phyloP scores from a whole-genome alignment of 2,329 filamentous ascomycete genomes.

The Penicillium brevicompactum region DNA sequence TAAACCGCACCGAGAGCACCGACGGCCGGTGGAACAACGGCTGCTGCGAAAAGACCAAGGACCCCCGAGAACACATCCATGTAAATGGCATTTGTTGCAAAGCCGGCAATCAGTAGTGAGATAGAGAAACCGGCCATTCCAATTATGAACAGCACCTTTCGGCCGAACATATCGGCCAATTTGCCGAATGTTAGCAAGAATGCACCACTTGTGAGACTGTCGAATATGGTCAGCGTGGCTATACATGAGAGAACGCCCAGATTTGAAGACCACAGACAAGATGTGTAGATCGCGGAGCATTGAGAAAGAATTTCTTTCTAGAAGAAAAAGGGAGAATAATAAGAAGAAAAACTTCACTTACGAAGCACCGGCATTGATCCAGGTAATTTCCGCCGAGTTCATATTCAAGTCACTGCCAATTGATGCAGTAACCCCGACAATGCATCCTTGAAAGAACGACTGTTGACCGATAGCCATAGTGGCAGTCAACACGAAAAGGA shows the following conservation, averaged over 20 bases:
- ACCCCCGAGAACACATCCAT: conserved; percentile 66
- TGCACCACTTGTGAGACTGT: conserved; percentile 61
- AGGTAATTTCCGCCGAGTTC: conserved; percentile 67
- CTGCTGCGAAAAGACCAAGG: conserved; percentile 65
- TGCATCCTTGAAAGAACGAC: conserved; percentile 60
- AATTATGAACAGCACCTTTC: conserved; percentile 61
- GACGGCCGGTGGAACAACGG: conserved; percentile 65
- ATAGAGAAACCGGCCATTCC: conserved; percentile 63
- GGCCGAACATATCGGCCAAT: conserved; percentile 67
- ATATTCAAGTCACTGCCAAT: conserved; percentile 63
- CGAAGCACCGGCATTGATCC: conserved; percentile 66
- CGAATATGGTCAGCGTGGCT: conserved; percentile 8
- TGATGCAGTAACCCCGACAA: conserved; percentile 64
- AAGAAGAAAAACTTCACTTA: conserved; percentile 31
- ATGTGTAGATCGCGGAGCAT: no score
- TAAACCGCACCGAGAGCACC: conserved; percentile 67
- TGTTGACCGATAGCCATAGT: conserved; percentile 68
- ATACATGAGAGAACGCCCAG: not conserved
- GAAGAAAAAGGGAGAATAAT: not conserved
- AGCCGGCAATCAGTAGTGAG: conserved; percentile 61
- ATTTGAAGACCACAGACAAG: no score
- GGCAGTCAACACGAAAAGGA: conserved; percentile 65
- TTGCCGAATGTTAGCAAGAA: conserved; percentile 69
- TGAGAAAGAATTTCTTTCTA: no score
- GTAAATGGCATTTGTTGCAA: conserved; percentile 59